Base-by-base conservation (phyloP, 2,329 filamentous ascomycete species). In the Clarireedia homoeocarpa region DNA sequence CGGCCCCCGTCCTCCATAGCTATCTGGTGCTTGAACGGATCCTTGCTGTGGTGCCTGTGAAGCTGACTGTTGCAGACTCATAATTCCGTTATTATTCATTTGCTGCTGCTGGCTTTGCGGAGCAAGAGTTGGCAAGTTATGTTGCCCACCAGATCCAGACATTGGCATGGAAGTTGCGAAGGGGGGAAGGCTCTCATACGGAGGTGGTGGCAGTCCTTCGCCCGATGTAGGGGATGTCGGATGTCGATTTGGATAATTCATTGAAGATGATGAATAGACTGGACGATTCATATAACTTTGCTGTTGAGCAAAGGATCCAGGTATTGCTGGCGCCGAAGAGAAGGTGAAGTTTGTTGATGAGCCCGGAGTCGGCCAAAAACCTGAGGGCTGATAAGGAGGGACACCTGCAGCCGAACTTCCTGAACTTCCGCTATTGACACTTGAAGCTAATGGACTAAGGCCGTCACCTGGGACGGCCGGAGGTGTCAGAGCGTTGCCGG, bases 111-210 rank as follows among this genome's bases (percentile, higher is more conserved):
- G 58, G 24, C 72, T 76, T 7, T 62, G 62, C 17, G 61, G 59
- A 34, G 67, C 62, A 20, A 68, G 59, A 30, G 75, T 70, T 17
- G 75, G 73, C 52, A 78, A 68, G 30, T 61, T 63, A 48, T 64
- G 61, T 50, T 63, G 62, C 45, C 63, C 63, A 59, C 69, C 74
- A 34, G 73, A 76, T 53, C 80, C 79, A 10, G 79, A 77, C 67
- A 83, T 73, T 47, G 79, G 76, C 67, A 84, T 73, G 47, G 77
- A 74, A 50, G 79, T 79, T 58, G 83, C 78, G 68, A 85, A 89
- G 36, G 83, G 76, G 46, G 84, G 80, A 58, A 86, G 77, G 62
- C 51, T 82, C 61, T 88, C 85, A 71, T 85, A 89, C 6, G 85
- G 79, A 58, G 86, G 82, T 54, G 81, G 77, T 58, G 86, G 80